phyloP scores from a whole-genome alignment of 345 rosid genomes.

The Zanthoxylum bungeanum region DNA sequence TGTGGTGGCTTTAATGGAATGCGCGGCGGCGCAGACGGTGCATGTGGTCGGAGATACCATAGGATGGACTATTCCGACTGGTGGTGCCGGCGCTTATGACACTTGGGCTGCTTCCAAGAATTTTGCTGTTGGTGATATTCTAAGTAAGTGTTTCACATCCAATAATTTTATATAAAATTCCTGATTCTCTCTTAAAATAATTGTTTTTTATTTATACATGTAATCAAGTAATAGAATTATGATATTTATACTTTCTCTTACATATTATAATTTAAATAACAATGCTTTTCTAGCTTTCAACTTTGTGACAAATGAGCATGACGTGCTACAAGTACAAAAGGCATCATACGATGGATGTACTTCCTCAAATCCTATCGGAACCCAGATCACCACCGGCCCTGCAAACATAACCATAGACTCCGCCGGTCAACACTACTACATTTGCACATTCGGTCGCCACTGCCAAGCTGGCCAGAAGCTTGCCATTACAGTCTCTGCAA shows the following conservation, averaged over 20 bases:
- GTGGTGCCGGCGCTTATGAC: conserved; percentile 19
- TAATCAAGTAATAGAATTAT: too few species aligned
- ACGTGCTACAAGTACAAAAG: conserved; percentile 27
- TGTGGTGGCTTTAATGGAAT: conserved; percentile 18
- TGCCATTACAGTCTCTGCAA: conserved; percentile 27
- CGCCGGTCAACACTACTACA: conserved; percentile 29
- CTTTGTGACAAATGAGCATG: conserved; percentile 26
- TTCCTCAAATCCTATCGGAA: conserved; percentile 21
- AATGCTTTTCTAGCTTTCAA: conserved; percentile 33
- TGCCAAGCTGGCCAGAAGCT: conserved; percentile 29
- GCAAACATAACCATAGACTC: conserved; percentile 28
- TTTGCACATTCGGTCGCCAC: conserved; percentile 30
- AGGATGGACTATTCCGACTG: conserved; percentile 33
- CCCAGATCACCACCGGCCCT: conserved; percentile 21
- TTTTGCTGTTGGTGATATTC: conserved; percentile 37
- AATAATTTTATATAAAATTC: too few species aligned
- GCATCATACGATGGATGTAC: conserved; percentile 32
- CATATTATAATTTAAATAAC: too few species aligned
- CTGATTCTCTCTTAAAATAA: too few species aligned
- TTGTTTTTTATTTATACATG: too few species aligned
- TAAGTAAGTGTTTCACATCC: conserved; percentile 1
- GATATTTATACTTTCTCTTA: too few species aligned
- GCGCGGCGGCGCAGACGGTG: conserved; percentile 30
- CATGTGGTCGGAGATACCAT: conserved; percentile 37
- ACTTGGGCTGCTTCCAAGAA: conserved; percentile 29